These are phyloP conservation scores for Russula abietina DNA, from an alignment of 768 basidiomycete genomes.

Conservation along the genomic window DNA sequence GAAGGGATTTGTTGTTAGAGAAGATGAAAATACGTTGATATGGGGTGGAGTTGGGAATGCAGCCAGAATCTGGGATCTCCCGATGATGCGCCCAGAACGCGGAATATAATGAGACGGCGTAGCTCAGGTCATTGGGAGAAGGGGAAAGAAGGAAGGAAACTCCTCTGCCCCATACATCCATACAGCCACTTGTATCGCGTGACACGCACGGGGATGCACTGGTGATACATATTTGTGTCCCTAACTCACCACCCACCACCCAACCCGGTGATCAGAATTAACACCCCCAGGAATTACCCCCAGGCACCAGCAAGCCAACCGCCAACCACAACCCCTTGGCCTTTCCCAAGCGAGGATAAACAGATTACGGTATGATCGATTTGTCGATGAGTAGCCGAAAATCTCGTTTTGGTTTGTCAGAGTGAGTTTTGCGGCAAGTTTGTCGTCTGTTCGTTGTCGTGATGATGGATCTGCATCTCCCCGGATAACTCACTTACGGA, in stretches of 20 bases:
- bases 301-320: background rate
- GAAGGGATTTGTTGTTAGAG: too few species aligned
- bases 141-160: too few species aligned
- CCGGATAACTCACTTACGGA: background rate
- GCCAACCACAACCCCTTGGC: too few species aligned
- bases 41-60: too few species aligned
- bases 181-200: background rate
- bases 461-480: background rate
- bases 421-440: background rate
- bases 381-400: background rate
- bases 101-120: too few species aligned
- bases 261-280: background rate
- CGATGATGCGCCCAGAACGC: background rate
- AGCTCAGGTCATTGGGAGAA: background rate
- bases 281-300: too few species aligned
- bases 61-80: background rate
- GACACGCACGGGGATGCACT: background rate
- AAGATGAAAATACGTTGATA: too few species aligned
- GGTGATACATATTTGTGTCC: background rate
- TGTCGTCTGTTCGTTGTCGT: background rate
- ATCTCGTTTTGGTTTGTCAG: background rate
- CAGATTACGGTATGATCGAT: background rate
- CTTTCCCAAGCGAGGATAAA: background rate
- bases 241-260: background rate
- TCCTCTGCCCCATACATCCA: background rate